Base-by-base conservation (phyloP, 148 eudicot species). In the Amaranthus palmeri region DNA sequence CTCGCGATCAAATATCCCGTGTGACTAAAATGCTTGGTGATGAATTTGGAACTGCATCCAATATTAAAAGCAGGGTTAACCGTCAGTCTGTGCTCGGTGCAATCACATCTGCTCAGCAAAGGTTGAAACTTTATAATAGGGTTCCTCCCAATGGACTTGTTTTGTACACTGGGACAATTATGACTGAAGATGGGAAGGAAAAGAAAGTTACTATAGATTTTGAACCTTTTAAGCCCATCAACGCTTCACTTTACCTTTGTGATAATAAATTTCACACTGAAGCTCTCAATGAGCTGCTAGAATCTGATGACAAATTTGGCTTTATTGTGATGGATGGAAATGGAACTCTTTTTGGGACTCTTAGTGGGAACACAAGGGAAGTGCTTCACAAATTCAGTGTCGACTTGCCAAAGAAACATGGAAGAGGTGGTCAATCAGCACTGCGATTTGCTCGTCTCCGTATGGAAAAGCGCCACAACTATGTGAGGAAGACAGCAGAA, bases 311-410 rank as follows among this genome's bases (percentile, higher is more conserved):
- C 17, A 75, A 68, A 59, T 75, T 70, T 64, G 74, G 79, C 18
- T 76, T 76, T 49, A 70, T 76, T 56, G 79, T 64, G 74, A 76
- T 76, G 70, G 79, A 76, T 55, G 74, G 74, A 13, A 70, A 70
- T 76, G 79, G 74, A 13, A 76, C 79, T 41, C 74, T 76, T 48
- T 76, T 76, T 56, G 79, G 79, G 74, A 76, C 79, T 10, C 74
- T 76, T n/a, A 76, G 70, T 63, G 79, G 74, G n/a, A 76, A 76
- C 57, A 61, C 74, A 13, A 70, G 74, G 56, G 74, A 70, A 48
- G 70, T 76, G 48, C 64, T 76, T 56, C 74, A 71, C 58, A 76
- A 76, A 41, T 76, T 76, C 15, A 40, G 64, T 49, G 79, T 76
- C 18, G 70, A 76, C 25, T 76, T 76, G 70, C 79, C 79, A 10